These are phyloP conservation scores for Pleomassaria siparia DNA, from an alignment of 2,329 filamentous ascomycete genomes.

Conservation along the genomic window DNA sequence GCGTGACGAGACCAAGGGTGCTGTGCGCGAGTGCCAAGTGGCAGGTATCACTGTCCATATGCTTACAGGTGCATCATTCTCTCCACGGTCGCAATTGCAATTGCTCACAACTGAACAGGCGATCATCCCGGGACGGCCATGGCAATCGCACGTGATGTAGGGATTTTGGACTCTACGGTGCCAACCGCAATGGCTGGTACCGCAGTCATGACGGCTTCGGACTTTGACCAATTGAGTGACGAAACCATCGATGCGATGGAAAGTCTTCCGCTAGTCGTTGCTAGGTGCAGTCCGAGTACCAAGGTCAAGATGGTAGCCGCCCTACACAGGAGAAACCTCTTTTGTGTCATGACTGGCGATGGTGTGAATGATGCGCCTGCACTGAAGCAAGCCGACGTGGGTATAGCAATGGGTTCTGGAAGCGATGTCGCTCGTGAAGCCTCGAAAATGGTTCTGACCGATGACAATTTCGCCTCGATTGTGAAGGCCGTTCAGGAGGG, in stretches of 20 bases:
- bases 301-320: conserved; percentile 53
- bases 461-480: conserved; percentile 47
- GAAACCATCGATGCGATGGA: conserved; percentile 46
- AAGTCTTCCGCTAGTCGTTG: conserved; percentile 47
- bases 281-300: conserved; percentile 49
- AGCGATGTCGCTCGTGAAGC: conserved; percentile 46
- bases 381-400: conserved; percentile 45
- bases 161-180: conserved; percentile 39
- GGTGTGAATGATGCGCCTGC: conserved; percentile 47
- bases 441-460: conserved; percentile 44
- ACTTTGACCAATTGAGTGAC: conserved; percentile 49
- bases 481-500: conserved; percentile 46
- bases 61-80: conserved; percentile 38
- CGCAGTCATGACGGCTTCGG: conserved; percentile 46
- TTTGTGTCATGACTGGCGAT: conserved; percentile 48
- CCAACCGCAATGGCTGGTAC: conserved; percentile 19
- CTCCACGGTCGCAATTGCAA: not conserved
- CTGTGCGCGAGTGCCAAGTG: conserved; percentile 48
- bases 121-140: conserved; percentile 50
- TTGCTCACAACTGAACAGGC: conserved; percentile 20
- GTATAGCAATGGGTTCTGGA: conserved; percentile 46
- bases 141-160: conserved; percentile 51
- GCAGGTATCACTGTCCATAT: conserved; percentile 54
- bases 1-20: conserved; percentile 71
- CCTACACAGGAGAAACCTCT: conserved; percentile 39